Percentiles rank a stretch among this genome's conserved stretches.
Evolutionary conservation across 345 rosid species (phyloP).

Genomic region (Excoecaria agallocha): DNA sequence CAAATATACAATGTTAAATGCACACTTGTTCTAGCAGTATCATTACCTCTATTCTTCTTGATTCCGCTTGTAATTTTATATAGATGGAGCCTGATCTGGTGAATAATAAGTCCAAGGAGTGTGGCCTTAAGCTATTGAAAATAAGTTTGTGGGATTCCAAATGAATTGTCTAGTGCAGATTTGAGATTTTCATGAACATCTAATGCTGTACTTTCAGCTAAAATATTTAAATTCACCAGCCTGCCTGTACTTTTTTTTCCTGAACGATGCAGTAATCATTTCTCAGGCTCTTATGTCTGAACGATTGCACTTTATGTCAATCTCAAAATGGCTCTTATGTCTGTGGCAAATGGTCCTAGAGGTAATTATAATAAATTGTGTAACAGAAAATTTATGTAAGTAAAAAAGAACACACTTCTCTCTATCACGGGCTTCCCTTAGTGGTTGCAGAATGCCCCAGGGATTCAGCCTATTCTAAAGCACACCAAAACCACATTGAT

Average conservation of each 20-base stretch:
- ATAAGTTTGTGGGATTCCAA: neutral
- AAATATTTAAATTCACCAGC: neutral
- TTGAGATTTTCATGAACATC: neutral
- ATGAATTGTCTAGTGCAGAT: neutral
- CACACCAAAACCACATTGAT: neutral
- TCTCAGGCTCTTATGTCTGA: too few relatives aligned
- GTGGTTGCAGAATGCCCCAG: neutral
- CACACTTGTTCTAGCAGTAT: neutral
- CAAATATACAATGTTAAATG: neutral
- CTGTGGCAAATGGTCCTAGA: neutral
- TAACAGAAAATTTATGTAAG: neutral
- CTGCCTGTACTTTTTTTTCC: neutral
- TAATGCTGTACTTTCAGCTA: neutral
- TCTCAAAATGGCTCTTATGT: neutral
- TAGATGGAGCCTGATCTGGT: too few relatives aligned
- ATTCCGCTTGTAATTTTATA: neutral
- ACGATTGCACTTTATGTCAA: neutral
- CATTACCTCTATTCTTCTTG: neutral
- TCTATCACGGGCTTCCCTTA: neutral
- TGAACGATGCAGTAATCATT: neutral
- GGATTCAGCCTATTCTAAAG: neutral
- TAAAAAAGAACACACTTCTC: neutral
- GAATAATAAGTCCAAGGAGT: neutral
- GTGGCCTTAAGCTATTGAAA: neutral
- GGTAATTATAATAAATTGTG: neutral